phyloP scores from a whole-genome alignment of 2,329 filamentous ascomycete genomes.

The Stylonectria norvegica region DNA sequence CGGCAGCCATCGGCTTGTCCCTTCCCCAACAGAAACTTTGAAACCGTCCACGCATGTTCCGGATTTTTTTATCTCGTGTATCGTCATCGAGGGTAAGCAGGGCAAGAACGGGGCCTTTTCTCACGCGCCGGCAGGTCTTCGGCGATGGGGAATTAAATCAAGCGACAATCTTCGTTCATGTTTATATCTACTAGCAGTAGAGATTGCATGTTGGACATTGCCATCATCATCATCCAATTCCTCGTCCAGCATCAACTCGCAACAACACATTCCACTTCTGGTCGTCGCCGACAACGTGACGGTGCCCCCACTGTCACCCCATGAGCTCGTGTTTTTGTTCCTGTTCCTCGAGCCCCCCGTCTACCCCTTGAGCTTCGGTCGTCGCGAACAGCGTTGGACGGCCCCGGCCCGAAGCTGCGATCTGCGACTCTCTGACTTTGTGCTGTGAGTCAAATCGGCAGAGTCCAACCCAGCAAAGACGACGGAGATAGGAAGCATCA shows the following conservation, averaged over 20 bases:
- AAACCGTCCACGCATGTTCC: too few species aligned
- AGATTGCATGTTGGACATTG: neutral
- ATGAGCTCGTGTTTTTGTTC: slow-evolving; percentile 16
- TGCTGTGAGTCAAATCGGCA: neutral
- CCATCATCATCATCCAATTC: neutral
- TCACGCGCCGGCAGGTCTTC: too few species aligned
- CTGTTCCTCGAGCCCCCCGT: slow-evolving; percentile 7
- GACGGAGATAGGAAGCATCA: too few species aligned
- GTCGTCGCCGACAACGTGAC: slow-evolving; percentile 23
- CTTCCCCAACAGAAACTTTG: slow-evolving; percentile 9
- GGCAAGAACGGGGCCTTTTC: too few species aligned
- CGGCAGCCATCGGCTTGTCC: slow-evolving; percentile 3
- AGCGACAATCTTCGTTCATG: too few species aligned
- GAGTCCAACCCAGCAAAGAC: neutral
- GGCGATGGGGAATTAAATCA: neutral
- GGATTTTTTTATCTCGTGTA: too few species aligned
- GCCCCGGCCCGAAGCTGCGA: neutral
- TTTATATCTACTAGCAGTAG: neutral
- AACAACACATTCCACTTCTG: neutral
- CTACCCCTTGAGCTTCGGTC: neutral
- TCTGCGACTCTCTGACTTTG: neutral
- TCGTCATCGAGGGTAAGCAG: too few species aligned
- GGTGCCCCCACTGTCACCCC: slow-evolving; percentile 27
- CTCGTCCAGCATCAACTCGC: neutral
- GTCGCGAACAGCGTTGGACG: neutral